Percentiles rank a stretch among this genome's conserved stretches.
phyloP scores from a whole-genome alignment of 2,329 filamentous ascomycete species.

The Claviceps sp. region DNA sequence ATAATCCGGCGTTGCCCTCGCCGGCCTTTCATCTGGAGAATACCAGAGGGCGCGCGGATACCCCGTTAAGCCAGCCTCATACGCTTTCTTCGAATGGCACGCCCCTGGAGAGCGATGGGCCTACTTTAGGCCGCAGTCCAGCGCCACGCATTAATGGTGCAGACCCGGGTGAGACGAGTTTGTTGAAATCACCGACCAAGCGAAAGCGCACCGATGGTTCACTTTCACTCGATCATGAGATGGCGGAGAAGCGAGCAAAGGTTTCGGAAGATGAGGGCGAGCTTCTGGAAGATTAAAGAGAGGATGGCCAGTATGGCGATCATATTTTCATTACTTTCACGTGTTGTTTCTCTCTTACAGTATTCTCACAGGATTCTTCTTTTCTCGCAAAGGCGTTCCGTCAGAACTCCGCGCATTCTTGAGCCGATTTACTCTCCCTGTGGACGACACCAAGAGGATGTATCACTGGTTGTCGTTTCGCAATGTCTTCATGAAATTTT shows the following conservation, averaged over 20 bases:
- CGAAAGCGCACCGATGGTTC: constrained; percentile 27
- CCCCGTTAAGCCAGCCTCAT: constrained; percentile 26
- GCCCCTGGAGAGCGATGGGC: constrained; percentile 32
- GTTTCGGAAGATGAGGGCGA: constrained; percentile 37
- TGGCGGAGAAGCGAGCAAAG: constrained; percentile 29
- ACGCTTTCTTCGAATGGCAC: constrained; percentile 35
- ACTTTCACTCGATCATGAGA: constrained; percentile 18
- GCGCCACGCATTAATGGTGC: constrained; percentile 25
- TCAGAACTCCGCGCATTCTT: neutral
- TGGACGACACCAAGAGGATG: neutral
- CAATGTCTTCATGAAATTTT: neutral
- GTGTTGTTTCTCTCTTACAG: neutral
- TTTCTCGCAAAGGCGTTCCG: neutral
- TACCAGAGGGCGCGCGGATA: constrained; percentile 37
- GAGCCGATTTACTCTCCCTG: neutral
- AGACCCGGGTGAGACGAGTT: constrained; percentile 12
- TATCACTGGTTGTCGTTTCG: neutral
- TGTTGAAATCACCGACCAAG: constrained; percentile 25
- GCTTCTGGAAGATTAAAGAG: constrained; percentile 22
- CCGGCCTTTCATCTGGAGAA: constrained; percentile 43
- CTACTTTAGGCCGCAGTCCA: constrained; percentile 39
- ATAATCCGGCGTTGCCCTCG: constrained; percentile 38
- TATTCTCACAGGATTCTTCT: neutral
- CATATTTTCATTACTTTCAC: neutral
- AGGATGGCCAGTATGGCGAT: neutral